Base-by-base conservation (phyloP, 179 eudicot species). In the Heliamphora pulchella region DNA sequence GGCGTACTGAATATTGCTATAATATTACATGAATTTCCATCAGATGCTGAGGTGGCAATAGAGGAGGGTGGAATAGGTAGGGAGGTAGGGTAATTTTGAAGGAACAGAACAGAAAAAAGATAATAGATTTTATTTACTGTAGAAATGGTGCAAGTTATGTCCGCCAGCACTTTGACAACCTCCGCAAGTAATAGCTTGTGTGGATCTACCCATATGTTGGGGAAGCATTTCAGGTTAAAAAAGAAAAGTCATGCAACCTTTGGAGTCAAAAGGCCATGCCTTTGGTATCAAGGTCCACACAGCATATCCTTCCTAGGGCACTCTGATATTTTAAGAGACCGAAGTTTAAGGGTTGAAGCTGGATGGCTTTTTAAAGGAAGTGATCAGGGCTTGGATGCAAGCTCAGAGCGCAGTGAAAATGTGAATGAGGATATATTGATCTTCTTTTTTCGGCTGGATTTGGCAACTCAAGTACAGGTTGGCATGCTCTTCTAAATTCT, bases 381-480 rank as follows among this genome's bases (percentile, higher is more conserved):
- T 64, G 91, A 91, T 41, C 86, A 93, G 80, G 88, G 87, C 3
- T 86, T 81, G 75, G 91, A 92, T 54, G 91, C 98, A 59, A 89
- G 88, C 79, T 82, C 83, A 63, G 98, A 93, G 83, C 94, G 84
- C n/a, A 95, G 98, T 87, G 98, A 95, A 82, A 91, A 82, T 77
- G 94, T 93, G 69, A 92, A 93, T 84, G 97, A 93, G 81, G 97
- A 95, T 83, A 89, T 95, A 68, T 71, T 95, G 86, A 85, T 95
- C 82, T 95, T 95, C 93, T 95, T 93, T 86, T 91, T 93, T 83
- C 95, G 93, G 88, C 86, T 95, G 80, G 98, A 95, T 82, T 86
- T 95, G 91, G 91, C 90, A 2, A 95, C 95, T 54, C 89, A 96
- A 78, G 94, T 89, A 41, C 98, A 95, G 97, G 98, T 95, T 83